Percentiles rank a stretch among this genome's conserved stretches.
These are phyloP conservation scores for Phanerochaete sordida DNA, from an alignment of 768 basidiomycete genomes.

Conservation along the genomic window DNA sequence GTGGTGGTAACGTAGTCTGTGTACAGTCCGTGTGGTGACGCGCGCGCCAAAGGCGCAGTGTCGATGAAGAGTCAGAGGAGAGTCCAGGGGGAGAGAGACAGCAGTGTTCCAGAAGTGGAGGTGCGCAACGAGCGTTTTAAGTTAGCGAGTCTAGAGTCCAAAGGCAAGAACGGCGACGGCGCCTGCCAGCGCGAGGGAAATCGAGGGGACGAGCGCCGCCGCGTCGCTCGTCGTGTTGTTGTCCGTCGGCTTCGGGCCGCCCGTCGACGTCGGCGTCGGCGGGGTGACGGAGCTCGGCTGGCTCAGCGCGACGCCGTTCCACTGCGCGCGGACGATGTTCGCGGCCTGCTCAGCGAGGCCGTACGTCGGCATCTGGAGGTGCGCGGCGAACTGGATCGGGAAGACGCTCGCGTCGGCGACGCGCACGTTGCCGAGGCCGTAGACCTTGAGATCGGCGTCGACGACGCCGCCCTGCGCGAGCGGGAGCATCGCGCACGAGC, in stretches of 20 bases:
- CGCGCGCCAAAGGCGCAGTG: not conserved
- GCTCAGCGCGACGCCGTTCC: constrained; percentile 26
- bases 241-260: not conserved
- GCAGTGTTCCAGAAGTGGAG: not conserved
- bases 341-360: constrained; percentile 49
- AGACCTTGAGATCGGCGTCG: constrained; percentile 50
- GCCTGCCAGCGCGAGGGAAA: not conserved
- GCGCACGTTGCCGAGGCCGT: constrained; percentile 55
- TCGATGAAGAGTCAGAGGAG: not conserved
- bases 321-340: constrained; percentile 37
- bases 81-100: not conserved
- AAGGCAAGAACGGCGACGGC: not conserved
- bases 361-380: constrained; percentile 34
- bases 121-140: not conserved
- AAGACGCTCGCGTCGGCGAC: constrained; percentile 58
- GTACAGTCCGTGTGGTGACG: not conserved
- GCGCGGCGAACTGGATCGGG: constrained; percentile 50
- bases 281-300: constrained; percentile 5
- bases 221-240: constrained; percentile 1
- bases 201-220: not conserved
- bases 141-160: not conserved
- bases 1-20: not conserved
- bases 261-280: constrained; percentile 5
- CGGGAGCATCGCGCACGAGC: constrained; percentile 58
- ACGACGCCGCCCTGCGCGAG: constrained; percentile 53